phyloP scores from a whole-genome alignment of 495 filamentous ascomycete genomes.

The Hypoxylon cercidicola region DNA sequence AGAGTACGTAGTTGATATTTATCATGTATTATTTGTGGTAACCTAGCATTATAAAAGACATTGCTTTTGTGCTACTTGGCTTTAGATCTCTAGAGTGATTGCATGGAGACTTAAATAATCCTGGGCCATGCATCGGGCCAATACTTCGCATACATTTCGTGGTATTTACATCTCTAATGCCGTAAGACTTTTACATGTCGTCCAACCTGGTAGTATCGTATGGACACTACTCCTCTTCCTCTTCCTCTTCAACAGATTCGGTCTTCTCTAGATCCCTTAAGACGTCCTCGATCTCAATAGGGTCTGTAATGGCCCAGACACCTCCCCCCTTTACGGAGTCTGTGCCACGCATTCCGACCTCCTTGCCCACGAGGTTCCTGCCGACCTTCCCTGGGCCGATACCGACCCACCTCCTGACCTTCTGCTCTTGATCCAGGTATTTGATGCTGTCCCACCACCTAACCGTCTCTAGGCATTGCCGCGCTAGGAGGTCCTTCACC shows the following conservation, averaged over 20 bases:
- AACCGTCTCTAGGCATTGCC: constrained; percentile 88
- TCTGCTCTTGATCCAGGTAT: constrained; percentile 86
- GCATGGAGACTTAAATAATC: too few species aligned
- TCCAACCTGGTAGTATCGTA: constrained; percentile 4
- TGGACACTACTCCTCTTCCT: constrained; percentile 32
- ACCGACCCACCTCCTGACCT: constrained; percentile 88
- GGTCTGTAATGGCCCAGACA: constrained; percentile 90
- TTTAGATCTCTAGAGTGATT: too few species aligned
- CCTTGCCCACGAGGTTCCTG: constrained; percentile 92
- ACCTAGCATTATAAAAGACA: too few species aligned
- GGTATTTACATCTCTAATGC: too few species aligned
- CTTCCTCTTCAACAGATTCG: constrained; percentile 62
- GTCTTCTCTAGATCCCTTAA: constrained; percentile 78
- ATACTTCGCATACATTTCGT: too few species aligned
- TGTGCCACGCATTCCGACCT: constrained; percentile 85
- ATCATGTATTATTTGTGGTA: too few species aligned
- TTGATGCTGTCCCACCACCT: constrained; percentile 92
- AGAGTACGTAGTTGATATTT: too few species aligned
- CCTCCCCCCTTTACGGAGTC: constrained; percentile 86
- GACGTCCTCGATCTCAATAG: constrained; percentile 81
- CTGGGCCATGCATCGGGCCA: too few species aligned
- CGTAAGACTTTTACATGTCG: not conserved
- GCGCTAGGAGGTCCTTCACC: constrained; percentile 77
- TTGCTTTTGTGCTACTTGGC: too few species aligned
- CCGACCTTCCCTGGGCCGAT: constrained; percentile 96